Base-by-base conservation (phyloP, 2,329 filamentous ascomycete genomes). In the Colletotrichum tabaci region DNA sequence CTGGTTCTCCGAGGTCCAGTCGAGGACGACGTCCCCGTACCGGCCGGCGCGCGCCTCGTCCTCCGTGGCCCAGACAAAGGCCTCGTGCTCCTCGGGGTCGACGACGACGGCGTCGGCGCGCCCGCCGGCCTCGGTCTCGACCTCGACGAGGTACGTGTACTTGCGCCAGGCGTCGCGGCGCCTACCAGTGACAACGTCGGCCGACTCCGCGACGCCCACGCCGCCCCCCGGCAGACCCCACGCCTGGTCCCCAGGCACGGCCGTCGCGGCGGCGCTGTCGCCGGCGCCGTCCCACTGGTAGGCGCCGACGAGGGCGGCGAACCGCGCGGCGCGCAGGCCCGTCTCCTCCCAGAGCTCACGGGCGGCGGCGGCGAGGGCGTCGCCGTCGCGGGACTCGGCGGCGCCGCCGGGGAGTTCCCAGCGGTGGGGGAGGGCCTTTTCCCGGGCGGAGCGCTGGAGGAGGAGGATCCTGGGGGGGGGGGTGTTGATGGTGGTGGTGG, bases 341-440 rank as follows among this genome's bases (percentile, higher is more conserved):
- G 84, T 84, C 73, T 89, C 87, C 75, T 89, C 87, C 57, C 82
- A 81, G 18, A 88, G 76, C 72, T 88, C 86, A 18, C 87, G 82
- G 18, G 80, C 85, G 12, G 84, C 82, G 2, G 82, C 83, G 52
- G 85, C 82, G 1, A 88, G 75, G 57, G 88, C 79, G 0, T 82
- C 85, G 18, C 79, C 74, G 72, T 89, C 87, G 0, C 77, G 76
- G 23, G 77, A 73, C 30, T 74, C 73, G 15, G 73, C 73, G 21
- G 81, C 82, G 9, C 87, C 87, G 26, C 87, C 86, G 9, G 87
- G 86, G 2, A 85, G 79, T 73, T 89, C 87, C 87, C 87, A 85
- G 63, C 72, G 76, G 15, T 79, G 77, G 3, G 80, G 79, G 68
- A 80, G 79, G 7, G 80, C 78, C 35, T 70, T 69, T 72, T 86